Base-by-base conservation (phyloP, 345 rosid species). In the Pseudoturritis turrita region DNA sequence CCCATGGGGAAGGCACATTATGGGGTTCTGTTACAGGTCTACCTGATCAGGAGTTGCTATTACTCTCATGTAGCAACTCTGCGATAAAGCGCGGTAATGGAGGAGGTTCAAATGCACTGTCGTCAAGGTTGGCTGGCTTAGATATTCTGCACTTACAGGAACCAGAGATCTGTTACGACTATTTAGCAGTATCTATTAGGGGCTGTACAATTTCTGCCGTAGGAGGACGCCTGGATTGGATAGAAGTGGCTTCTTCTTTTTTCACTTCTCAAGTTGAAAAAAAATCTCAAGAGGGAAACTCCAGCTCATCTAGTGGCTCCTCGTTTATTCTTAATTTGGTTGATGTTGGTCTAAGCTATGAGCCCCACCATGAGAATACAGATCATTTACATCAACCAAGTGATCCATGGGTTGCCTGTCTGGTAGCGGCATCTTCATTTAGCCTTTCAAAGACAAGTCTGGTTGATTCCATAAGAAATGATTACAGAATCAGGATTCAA, bases 161-260 rank as follows among this genome's bases (percentile, higher is more conserved):
- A 53, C 92, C 97, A 7, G 78, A 70, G 73, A 33, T 31, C 63
- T 72, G 44, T 54, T 76, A 73, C 36, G 84, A 72, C 77, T 82
- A 73, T 76, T 79, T 87, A 60, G 84, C 92, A 57, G 49, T 95
- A 79, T 77, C 83, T 71, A 67, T 82, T 72, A 83, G 91, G 76
- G 86, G 99, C 73, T 79, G 87, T 77, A 95, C 99, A 7, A 61
- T 95, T 79, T 86, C 89, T 51, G 97, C 98, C 5, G 78, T 81
- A 57, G 94, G 98, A 69, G 99, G 98, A 39, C 97, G 99, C 56
- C 77, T 91, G 78, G 98, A 95, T 81, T 95, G 99, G 99, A 69
- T 95, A 62, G 88, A 83, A 69, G 82, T 83, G 49, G 81, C 84
- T 77, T 65, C 62, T 41, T 95, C 98, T 41, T 91, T 91, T 75